Evolutionary conservation across 495 filamentous ascomycete genomes (phyloP), one percentile per base, ranked within the genome.

Genomic region (Penicillium flavigenum): DNA sequence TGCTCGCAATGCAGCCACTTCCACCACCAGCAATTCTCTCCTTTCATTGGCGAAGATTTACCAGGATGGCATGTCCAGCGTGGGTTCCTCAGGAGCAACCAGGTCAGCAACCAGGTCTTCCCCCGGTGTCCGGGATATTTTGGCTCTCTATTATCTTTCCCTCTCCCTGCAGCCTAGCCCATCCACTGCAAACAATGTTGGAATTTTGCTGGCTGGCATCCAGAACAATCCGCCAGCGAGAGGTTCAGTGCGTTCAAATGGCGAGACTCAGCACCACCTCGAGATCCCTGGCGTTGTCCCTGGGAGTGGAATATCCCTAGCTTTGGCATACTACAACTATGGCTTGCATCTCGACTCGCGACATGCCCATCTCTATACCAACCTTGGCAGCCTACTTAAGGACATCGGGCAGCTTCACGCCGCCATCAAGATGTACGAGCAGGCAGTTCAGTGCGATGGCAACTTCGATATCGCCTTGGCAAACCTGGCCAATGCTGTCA

Each of bases 311-410:
- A 82, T 97, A 51, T 87, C 89, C 31, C 79, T 99, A 51, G 94
- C 94, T 11, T 78, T 99, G 52, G 85, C 87, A 14, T 98, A 98
- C 69, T 99, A 99, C 76, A 87, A 96, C 56, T 98, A 96, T 68
- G 94, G 94, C 2, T 77, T 83, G 44, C 85, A 85, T 51, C 82
- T 99, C 2, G 94, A 99, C 64, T 74, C 84, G 2, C 87, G 86
- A 47, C 95, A 99, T 76, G 95, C 96, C n/a, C 94, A 99, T 72
- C 83, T 99, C 16, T 96, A 96, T 68, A 99, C 94, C 1, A 99
- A 99, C 54, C 76, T 99, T 3, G 94, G 94, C 3, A 98, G 95
- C 65, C 72, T 99, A 31, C 81, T 98, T 31, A 99, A 99, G 65
- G 94, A 99, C 63, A 95, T 98, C 63, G 93, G 95, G 0, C 94